Conservation (phyloP, 2,329 filamentous ascomycete species). For the Dendryphion nanum region DNA sequence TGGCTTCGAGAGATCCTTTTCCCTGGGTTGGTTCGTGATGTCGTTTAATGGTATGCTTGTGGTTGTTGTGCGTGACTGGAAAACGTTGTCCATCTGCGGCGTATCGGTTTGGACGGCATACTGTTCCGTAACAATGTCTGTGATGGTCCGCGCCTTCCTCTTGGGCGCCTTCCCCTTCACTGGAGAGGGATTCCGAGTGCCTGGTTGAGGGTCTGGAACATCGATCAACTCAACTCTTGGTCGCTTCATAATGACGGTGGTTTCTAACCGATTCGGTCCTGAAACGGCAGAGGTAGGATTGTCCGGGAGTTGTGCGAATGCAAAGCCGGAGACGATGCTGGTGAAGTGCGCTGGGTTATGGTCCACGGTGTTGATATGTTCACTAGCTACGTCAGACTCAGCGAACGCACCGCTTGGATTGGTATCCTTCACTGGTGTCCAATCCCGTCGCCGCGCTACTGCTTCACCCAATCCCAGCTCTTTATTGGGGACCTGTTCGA, state of each 20-base stretch:
- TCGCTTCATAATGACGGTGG: background rate
- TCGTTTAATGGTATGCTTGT: constrained; percentile 29
- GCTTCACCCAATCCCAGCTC: constrained; percentile 29
- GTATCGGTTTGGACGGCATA: constrained; percentile 17
- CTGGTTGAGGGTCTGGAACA: constrained; percentile 21
- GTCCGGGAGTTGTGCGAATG: constrained; percentile 13
- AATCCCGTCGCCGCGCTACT: constrained; percentile 28
- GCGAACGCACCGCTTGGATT: constrained; percentile 8
- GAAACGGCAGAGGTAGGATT: no score
- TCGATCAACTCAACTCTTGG: constrained; percentile 12
- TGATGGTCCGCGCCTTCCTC: constrained; percentile 41
- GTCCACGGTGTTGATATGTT: constrained; percentile 15
- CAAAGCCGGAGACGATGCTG: constrained; percentile 26
- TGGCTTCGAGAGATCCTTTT: constrained; percentile 15
- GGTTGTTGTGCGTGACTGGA: constrained; percentile 17
- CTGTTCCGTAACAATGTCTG: constrained; percentile 37
- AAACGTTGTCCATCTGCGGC: constrained; percentile 17
- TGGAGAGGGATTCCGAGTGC: constrained; percentile 19
- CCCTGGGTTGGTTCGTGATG: constrained; percentile 3
- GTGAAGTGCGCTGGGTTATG: constrained; percentile 16
- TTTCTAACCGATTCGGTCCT: background rate
- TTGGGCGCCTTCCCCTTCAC: constrained; percentile 36
- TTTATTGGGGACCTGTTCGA: no score
- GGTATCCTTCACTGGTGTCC: constrained; percentile 38
- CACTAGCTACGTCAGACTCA: constrained; percentile 23